phyloP scores from a whole-genome alignment of 306 rosid species.

The Corylus avellana region DNA sequence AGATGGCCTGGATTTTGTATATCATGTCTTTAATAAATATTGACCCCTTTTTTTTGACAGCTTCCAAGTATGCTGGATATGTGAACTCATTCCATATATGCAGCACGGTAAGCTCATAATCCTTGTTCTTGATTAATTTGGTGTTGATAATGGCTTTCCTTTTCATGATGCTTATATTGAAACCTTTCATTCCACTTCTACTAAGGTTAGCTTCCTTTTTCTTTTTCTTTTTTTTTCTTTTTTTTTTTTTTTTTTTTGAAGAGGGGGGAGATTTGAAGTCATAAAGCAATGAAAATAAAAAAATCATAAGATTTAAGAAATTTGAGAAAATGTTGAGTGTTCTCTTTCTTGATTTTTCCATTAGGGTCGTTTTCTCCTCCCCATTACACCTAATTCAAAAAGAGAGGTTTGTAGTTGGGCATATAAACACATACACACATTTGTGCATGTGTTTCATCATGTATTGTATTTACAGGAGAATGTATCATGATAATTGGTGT shows the following conservation, averaged over 20 bases:
- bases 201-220: neutral
- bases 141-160: neutral
- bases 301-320: too few relatives aligned
- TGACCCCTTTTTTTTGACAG: slow-evolving; percentile 45
- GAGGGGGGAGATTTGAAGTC: too few relatives aligned
- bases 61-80: slow-evolving; percentile 97
- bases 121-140: slow-evolving; percentile 13
- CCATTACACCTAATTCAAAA: neutral
- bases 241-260: too few relatives aligned
- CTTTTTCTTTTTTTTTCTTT: too few relatives aligned
- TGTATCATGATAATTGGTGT: too few relatives aligned
- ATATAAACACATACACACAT: neutral
- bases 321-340: too few relatives aligned
- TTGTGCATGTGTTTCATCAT: too few relatives aligned
- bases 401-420: neutral
- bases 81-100: slow-evolving; percentile 81
- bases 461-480: too few relatives aligned
- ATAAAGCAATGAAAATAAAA: too few relatives aligned
- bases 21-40: neutral
- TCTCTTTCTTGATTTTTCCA: too few relatives aligned
- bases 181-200: neutral
- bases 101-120: slow-evolving; percentile 74
- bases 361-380: neutral
- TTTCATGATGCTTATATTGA: slow-evolving; percentile 3
- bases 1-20: neutral